Evolutionary conservation across 2,329 filamentous ascomycete species (phyloP).

Genomic region (Alternaria sp.): DNA sequence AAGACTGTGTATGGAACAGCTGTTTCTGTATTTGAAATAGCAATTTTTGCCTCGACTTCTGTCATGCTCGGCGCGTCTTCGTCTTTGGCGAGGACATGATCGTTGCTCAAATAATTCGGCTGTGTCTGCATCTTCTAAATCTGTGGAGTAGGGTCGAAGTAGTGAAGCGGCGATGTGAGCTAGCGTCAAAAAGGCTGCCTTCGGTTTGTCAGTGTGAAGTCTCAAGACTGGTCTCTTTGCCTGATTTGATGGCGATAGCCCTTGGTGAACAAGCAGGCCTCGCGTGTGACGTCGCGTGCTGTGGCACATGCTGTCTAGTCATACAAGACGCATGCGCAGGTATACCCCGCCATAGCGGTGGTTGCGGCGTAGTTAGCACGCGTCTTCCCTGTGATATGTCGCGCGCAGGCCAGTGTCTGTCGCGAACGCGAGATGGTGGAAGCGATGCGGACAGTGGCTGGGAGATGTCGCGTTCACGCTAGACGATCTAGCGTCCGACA

Average conservation of each 20-base stretch:
- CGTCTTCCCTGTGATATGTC: too few species aligned
- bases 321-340: background rate
- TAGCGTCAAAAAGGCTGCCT: background rate
- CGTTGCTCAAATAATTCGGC: background rate
- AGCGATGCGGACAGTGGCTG: too few species aligned
- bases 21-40: background rate
- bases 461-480: too few species aligned
- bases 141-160: too few species aligned
- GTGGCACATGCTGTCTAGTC: background rate
- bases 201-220: background rate
- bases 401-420: too few species aligned
- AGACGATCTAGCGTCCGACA: too few species aligned
- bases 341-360: background rate
- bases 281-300: background rate
- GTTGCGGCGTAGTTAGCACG: too few species aligned
- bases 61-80: background rate
- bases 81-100: background rate
- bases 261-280: background rate
- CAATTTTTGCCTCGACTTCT: background rate
- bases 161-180: too few species aligned
- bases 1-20: background rate
- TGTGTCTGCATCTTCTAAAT: too few species aligned
- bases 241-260: background rate
- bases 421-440: too few species aligned
- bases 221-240: background rate